Evolutionary conservation across 192 early-diverging fungal genomes (phyloP).

Genomic region (Coemansia asiatica): DNA sequence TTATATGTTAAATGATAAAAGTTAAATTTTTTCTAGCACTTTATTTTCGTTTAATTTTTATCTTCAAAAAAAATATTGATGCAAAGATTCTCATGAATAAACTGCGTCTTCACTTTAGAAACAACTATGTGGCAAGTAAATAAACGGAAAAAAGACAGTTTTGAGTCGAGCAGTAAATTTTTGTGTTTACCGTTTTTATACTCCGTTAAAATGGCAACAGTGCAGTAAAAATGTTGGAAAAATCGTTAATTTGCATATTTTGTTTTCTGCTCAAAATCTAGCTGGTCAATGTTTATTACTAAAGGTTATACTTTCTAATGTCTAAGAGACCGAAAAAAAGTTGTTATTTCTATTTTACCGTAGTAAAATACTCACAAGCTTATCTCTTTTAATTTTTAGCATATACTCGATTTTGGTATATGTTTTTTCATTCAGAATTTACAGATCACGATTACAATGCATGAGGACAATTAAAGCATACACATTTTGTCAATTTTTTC

Average conservation of each 20-base stretch:
- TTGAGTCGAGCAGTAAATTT: background rate
- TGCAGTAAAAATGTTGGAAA: background rate
- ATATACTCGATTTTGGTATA: too few relatives aligned
- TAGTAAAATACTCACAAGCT: too few relatives aligned
- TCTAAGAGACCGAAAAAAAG: too few relatives aligned
- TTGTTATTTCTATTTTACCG: too few relatives aligned
- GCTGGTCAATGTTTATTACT: too few relatives aligned
- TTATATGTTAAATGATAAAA: background rate
- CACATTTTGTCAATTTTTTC: too few relatives aligned
- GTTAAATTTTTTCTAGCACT: background rate
- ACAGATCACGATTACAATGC: too few relatives aligned
- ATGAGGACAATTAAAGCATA: too few relatives aligned
- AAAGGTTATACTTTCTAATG: too few relatives aligned
- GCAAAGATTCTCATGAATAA: background rate
- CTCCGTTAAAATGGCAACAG: background rate
- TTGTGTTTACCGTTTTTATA: background rate
- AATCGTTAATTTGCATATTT: background rate
- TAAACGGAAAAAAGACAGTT: background rate
- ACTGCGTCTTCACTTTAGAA: background rate
- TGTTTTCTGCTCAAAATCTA: background rate
- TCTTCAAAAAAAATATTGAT: background rate
- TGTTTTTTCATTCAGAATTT: too few relatives aligned
- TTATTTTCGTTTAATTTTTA: background rate
- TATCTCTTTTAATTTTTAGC: too few relatives aligned
- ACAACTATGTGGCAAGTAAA: background rate